Evolutionary conservation across 78 protist genomes (phyloP).

Genomic region (Paulinella micropora): DNA sequence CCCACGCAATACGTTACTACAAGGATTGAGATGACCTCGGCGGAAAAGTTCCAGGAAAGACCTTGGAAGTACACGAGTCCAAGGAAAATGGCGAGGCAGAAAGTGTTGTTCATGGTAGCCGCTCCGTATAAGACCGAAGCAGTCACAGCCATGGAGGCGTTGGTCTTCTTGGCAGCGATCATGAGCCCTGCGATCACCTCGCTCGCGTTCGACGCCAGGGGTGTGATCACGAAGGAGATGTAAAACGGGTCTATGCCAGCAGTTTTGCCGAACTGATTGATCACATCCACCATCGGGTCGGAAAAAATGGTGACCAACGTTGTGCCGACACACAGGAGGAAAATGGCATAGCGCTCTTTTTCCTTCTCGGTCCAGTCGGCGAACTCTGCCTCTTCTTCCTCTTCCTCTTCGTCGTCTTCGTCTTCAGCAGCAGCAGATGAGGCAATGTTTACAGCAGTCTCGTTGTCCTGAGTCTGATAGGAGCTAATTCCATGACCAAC

Average conservation of each 20-base stretch:
- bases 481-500: too few species aligned
- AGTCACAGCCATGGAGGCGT: neutral
- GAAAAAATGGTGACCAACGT: neutral
- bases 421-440: too few species aligned
- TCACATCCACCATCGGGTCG: constrained; percentile 5
- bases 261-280: neutral
- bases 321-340: too few species aligned
- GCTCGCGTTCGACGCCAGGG: constrained; percentile 54
- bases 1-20: too few species aligned
- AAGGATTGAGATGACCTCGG: neutral
- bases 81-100: neutral
- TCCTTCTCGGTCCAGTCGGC: too few species aligned
- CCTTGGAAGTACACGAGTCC: constrained; percentile 3
- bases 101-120: neutral
- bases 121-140: neutral
- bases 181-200: constrained; percentile 48
- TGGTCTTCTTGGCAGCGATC: constrained; percentile 47
- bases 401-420: too few species aligned
- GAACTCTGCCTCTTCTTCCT: too few species aligned
- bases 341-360: too few species aligned
- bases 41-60: neutral
- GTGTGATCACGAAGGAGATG: constrained; percentile 53
- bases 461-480: too few species aligned
- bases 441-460: too few species aligned
- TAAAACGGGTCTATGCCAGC: constrained; percentile 34